Conservation (phyloP, 1,284 basidiomycete genomes). For the Phylloporus gajari region DNA sequence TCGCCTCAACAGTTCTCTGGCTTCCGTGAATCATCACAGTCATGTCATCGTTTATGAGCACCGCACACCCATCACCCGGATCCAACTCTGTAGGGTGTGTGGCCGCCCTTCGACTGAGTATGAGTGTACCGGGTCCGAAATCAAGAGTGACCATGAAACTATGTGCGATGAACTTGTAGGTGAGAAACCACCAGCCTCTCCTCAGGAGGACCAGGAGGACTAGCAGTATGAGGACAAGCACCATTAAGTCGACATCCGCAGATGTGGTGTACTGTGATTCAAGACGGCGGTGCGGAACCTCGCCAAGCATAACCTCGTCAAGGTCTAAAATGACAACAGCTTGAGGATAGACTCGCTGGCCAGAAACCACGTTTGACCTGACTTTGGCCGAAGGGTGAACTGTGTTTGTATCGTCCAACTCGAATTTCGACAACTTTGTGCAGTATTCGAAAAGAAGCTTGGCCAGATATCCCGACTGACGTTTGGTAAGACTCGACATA, state of each 20-base stretch:
- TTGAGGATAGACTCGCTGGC: background rate
- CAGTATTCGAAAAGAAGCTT: slow-evolving; percentile 27
- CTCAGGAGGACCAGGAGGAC: slow-evolving; percentile 18
- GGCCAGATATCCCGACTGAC: slow-evolving; percentile 29
- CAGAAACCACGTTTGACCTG: background rate
- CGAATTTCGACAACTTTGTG: slow-evolving; percentile 9
- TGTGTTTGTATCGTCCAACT: background rate
- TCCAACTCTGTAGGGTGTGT: slow-evolving; percentile 19
- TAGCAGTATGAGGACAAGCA: slow-evolving; percentile 27
- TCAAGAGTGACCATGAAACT: slow-evolving; percentile 22
- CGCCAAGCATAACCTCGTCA: background rate
- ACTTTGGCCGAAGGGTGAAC: background rate
- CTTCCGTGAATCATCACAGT: slow-evolving; percentile 27
- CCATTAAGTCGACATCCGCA: slow-evolving; percentile 26
- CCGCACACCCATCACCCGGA: slow-evolving; percentile 22
- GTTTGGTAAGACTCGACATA: slow-evolving; percentile 32
- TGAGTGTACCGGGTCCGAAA: slow-evolving; percentile 28
- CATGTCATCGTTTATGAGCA: slow-evolving; percentile 32
- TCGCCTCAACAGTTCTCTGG: slow-evolving; percentile 26
- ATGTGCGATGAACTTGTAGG: slow-evolving; percentile 11
- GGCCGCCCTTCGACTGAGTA: slow-evolving; percentile 21
- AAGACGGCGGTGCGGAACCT: background rate
- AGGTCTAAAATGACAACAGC: slow-evolving; percentile 28
- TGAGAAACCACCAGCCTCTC: slow-evolving; percentile 18
- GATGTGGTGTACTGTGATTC: slow-evolving; percentile 24